Conservation (phyloP, 2,329 filamentous ascomycete genomes). For the Phyllachora maydis region DNA sequence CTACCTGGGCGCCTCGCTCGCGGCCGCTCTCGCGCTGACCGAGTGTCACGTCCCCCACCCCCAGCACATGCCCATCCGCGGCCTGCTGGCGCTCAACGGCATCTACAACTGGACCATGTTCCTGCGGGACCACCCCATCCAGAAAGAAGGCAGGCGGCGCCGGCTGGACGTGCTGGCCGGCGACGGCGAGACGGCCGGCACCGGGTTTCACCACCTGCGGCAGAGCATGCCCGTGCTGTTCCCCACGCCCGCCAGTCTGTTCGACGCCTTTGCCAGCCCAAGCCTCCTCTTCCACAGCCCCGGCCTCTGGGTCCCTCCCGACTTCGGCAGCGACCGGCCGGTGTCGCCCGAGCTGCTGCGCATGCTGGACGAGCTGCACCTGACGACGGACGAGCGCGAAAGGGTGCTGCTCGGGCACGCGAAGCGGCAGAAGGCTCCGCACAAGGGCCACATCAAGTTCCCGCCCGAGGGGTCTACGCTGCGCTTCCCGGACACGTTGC, state of each 20-base stretch:
- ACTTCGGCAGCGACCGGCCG: too few relatives aligned
- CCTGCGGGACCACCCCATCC: slow-evolving; percentile 27
- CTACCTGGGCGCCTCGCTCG: slow-evolving; percentile 34
- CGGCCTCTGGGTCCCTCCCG: slow-evolving; percentile 20
- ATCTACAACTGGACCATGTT: slow-evolving; percentile 46
- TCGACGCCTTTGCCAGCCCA: slow-evolving; percentile 39
- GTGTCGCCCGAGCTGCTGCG: slow-evolving; percentile 1
- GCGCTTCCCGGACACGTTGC: slow-evolving; percentile 24
- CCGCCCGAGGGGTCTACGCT: slow-evolving; percentile 25
- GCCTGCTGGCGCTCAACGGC: slow-evolving; percentile 34
- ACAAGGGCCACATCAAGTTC: slow-evolving; percentile 22
- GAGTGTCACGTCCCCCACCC: slow-evolving; percentile 25
- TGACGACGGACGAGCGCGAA: not conserved
- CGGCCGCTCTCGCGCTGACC: slow-evolving; percentile 33
- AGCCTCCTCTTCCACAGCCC: slow-evolving; percentile 35
- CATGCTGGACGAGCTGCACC: slow-evolving; percentile 3
- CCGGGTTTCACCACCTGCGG: slow-evolving; percentile 16
- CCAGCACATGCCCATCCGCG: slow-evolving; percentile 23
- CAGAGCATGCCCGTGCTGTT: slow-evolving; percentile 22
- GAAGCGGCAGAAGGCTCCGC: slow-evolving; percentile 10
- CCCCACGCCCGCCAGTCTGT: slow-evolving; percentile 21
- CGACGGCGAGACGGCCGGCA: slow-evolving; percentile 10
- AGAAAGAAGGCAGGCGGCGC: slow-evolving; percentile 7
- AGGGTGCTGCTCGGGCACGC: not conserved
- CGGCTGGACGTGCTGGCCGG: slow-evolving; percentile 2